These are phyloP conservation scores for Aspergillus ellipticus DNA, from an alignment of 495 filamentous ascomycete genomes.

Conservation along the genomic window DNA sequence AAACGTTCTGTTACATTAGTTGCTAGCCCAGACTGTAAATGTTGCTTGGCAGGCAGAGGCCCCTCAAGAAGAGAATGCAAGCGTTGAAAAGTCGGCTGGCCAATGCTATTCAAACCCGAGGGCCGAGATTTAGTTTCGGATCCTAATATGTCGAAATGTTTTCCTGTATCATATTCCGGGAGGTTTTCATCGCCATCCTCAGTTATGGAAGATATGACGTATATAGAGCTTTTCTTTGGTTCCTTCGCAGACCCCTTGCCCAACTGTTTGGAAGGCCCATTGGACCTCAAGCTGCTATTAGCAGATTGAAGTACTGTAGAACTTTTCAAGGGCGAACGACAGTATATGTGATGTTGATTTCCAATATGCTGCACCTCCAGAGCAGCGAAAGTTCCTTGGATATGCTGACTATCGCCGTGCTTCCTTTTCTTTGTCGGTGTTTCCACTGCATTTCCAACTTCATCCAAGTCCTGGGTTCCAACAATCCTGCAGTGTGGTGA, in stretches of 20 bases:
- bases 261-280: not conserved
- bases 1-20: not conserved
- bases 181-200: slow-evolving; percentile 41
- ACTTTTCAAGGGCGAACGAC: not conserved
- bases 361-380: not conserved
- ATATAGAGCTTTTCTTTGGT: slow-evolving; percentile 11
- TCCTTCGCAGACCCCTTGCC: slow-evolving; percentile 12
- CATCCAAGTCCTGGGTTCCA: slow-evolving; percentile 70
- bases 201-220: slow-evolving; percentile 27
- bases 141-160: not conserved
- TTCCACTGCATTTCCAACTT: slow-evolving; percentile 54
- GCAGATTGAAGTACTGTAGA: slow-evolving; percentile 20
- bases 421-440: slow-evolving; percentile 61
- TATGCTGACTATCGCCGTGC: not conserved
- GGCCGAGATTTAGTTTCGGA: not conserved
- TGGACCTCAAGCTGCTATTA: slow-evolving; percentile 20
- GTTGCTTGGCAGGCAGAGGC: slow-evolving; percentile 27
- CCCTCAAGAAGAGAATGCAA: slow-evolving; percentile 37
- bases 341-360: not conserved
- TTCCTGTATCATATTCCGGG: not conserved
- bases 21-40: slow-evolving; percentile 7
- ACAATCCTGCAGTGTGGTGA: slow-evolving; percentile 8
- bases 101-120: not conserved
- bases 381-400: not conserved
- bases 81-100: slow-evolving; percentile 16